Evolutionary conservation across 2,329 filamentous ascomycete species (phyloP).

Genomic region (Penicillium sp.): DNA sequence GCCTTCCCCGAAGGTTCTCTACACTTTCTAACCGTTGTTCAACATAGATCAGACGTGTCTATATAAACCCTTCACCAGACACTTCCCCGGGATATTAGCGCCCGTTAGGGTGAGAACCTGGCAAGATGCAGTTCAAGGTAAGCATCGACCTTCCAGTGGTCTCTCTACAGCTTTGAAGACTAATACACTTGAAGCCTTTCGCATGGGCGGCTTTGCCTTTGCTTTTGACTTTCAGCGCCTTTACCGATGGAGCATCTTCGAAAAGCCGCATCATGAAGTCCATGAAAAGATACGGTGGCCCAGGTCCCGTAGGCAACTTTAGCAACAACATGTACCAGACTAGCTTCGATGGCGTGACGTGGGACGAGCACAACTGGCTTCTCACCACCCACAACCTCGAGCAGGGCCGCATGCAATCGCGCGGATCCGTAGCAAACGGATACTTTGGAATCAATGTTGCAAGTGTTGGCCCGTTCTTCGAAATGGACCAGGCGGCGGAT

Average conservation of each 20-base stretch:
- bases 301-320: conserved; percentile 6
- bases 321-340: conserved; percentile 45
- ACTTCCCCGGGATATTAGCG: neutral
- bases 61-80: neutral
- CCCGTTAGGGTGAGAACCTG: conserved; percentile 1
- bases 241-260: conserved; percentile 9
- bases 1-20: neutral
- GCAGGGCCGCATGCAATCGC: conserved; percentile 60
- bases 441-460: conserved; percentile 65
- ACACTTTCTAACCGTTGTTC: neutral
- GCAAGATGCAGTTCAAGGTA: conserved; percentile 22
- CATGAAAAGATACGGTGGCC: conserved; percentile 19
- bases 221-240: conserved; percentile 9
- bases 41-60: neutral
- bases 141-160: neutral
- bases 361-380: conserved; percentile 59
- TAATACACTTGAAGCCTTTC: conserved; percentile 7
- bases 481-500: conserved; percentile 45
- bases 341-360: conserved; percentile 53
- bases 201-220: conserved; percentile 15
- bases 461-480: conserved; percentile 63
- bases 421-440: conserved; percentile 61
- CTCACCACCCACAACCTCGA: conserved; percentile 55
- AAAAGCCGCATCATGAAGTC: conserved; percentile 20
- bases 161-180: neutral